Evolutionary conservation across 805 yeast genomes (phyloP).

Genomic region (Wickerhamiella dianesei): DNA sequence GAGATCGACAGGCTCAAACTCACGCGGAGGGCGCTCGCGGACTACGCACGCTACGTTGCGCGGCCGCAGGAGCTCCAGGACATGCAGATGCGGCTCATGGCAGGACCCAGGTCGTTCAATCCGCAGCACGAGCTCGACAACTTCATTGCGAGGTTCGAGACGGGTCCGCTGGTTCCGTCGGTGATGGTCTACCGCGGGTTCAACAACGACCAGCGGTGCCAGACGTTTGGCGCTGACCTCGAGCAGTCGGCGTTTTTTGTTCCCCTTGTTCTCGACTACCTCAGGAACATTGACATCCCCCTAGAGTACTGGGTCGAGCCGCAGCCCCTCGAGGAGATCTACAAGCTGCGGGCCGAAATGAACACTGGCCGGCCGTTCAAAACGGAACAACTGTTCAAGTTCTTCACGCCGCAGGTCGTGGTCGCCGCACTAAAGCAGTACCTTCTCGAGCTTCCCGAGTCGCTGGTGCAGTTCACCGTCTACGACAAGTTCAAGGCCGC

Average conservation of each 20-base stretch:
- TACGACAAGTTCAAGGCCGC: conserved; percentile 47
- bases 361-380: conserved; percentile 25
- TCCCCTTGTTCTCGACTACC: conserved; percentile 43
- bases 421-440: conserved; percentile 53
- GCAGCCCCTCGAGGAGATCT: conserved; percentile 43
- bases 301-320: conserved; percentile 39
- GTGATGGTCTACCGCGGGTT: conserved; percentile 62
- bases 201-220: conserved; percentile 44
- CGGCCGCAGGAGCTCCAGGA: conserved; percentile 34
- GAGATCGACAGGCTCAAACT: conserved; percentile 59
- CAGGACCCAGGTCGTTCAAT: conserved; percentile 47
- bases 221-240: conserved; percentile 70
- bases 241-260: conserved; percentile 51
- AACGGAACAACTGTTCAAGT: conserved; percentile 24
- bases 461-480: conserved; percentile 47
- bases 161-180: conserved; percentile 61
- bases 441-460: conserved; percentile 62
- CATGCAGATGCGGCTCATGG: conserved; percentile 35
- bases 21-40: conserved; percentile 49
- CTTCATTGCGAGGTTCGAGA: conserved; percentile 45
- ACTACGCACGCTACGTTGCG: conserved; percentile 37
- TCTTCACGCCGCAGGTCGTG: conserved; percentile 36
- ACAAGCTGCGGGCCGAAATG: conserved; percentile 38
- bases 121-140: conserved; percentile 50
- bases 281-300: conserved; percentile 16